These are phyloP conservation scores for Cyberlindnera suaveolens DNA, from an alignment of 805 yeast genomes.

Conservation along the genomic window DNA sequence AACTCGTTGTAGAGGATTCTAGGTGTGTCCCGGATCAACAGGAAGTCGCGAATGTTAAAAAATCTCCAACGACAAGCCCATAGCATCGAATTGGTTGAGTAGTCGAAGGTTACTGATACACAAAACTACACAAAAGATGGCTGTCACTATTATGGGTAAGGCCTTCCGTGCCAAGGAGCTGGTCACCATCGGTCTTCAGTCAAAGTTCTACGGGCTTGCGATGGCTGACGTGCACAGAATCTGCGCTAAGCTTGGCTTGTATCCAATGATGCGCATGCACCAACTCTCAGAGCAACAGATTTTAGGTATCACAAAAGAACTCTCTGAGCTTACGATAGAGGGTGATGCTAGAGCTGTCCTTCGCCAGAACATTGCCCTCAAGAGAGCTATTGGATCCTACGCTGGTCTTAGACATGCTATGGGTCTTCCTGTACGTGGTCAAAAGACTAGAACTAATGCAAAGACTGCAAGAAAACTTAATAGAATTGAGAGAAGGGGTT, in stretches of 20 bases:
- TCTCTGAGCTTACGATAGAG: slow-evolving; percentile 77
- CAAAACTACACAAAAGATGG: slow-evolving; percentile 12
- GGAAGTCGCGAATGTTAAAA: too few species aligned
- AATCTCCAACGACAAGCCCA: too few species aligned
- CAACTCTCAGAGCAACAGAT: slow-evolving; percentile 85
- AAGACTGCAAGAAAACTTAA: slow-evolving; percentile 84
- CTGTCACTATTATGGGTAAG: slow-evolving; percentile 24
- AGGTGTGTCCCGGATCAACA: too few species aligned
- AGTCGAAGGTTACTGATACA: too few species aligned
- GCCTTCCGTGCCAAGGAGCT: slow-evolving; percentile 25
- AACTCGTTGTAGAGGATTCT: not conserved
- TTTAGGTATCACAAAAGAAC: slow-evolving; percentile 80
- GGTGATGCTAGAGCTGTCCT: slow-evolving; percentile 70
- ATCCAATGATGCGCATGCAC: slow-evolving; percentile 92
- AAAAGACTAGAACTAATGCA: slow-evolving; percentile 87
- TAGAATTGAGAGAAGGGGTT: slow-evolving; percentile 58
- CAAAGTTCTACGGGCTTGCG: slow-evolving; percentile 88
- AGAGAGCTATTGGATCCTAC: slow-evolving; percentile 77
- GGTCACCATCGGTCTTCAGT: slow-evolving; percentile 57
- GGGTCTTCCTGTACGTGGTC: slow-evolving; percentile 83
- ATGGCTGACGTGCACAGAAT: slow-evolving; percentile 59
- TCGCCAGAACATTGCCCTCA: slow-evolving; percentile 70
- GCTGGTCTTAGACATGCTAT: slow-evolving; percentile 85
- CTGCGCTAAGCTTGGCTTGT: slow-evolving; percentile 84
- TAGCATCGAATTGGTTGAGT: too few species aligned